Evolutionary conservation across 495 filamentous ascomycete genomes (phyloP), one percentile per base, ranked within the genome.

Genomic region (Tuber melanosporum): DNA sequence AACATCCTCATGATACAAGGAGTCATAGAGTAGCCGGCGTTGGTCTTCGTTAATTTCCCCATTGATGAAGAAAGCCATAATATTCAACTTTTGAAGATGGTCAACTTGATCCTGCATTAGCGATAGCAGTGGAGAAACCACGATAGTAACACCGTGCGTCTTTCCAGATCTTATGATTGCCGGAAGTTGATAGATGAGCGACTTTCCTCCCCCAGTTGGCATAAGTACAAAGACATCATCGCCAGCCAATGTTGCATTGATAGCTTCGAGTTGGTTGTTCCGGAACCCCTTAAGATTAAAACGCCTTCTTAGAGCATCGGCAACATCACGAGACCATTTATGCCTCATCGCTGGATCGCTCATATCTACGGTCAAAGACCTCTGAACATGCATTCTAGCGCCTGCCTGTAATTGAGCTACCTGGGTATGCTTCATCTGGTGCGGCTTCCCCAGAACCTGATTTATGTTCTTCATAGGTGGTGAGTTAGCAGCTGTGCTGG

Each of bases 191-290:
- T 98, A 99, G 84, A 96, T 98, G 15, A 99, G 87, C 19, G 94
- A 97, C 83, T 99, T 99, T 22, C 95, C 95, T 72, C 95, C 96
- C 66, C 96, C 95, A 4, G 95, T 99, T 43, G 95, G 96, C 95
- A 99, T 98, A 41, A 98, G 85, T 20, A 98, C 91, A 82, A 99
- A 98, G 0, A 91, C 90, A 84, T 98, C 94, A 79, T 95, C 91
- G 0, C 94, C 95, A 46, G 85, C 86, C 52, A 99, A 86, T 0
- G 95, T 97, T 12, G 94, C 91, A 84, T 98, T 97, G 84, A 99
- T 95, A 10, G 95, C 95, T 84, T 97, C 92, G 14, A 98, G 88
- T 81, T 99, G 95, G 81, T 97, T 94, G n/a, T 88, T 88, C 12
- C 96, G 89, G 82, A 98, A 98, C 0, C 92, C 93, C 32, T 88